Evolutionary conservation across 2,329 filamentous ascomycete genomes (phyloP), one percentile per base, ranked within the genome.

Genomic region (Sclerotinia borealis): DNA sequence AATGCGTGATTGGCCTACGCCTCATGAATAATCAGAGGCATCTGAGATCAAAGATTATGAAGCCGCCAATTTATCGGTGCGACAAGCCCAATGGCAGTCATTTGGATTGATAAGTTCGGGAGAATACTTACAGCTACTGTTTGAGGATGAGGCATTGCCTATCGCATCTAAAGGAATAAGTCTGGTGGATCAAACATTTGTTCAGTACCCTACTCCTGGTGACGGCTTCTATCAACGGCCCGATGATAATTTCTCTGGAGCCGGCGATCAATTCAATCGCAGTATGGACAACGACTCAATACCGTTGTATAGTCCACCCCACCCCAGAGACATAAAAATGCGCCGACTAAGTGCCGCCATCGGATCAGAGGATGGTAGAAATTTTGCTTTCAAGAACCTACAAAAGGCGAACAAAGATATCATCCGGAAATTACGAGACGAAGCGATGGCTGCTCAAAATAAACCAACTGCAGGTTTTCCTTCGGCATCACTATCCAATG

Each of bases 371-470:
- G 95, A 99, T 73, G 98, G 99, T 79, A 95, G 95, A 39, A 92
- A 86, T 67, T 98, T 99, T 76, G 86, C 91, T 43, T 99, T 96
- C 81, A 99, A 98, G 78, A 98, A 99, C 70, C 79, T 99, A n/a
- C 93, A 98, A 72, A 98, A 96, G 76, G 93, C 95, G 61, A 99
- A 99, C 77, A 98, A 98, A 75, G 95, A 98, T 72, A 92, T 98
- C 34, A 96, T 99, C 37, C 93, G 97, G 72, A 98, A 97, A 75
- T 81, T 99, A 63, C 88, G 93, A 10, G 92, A 93, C 29, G 92
- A 98, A 76, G 92, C 95, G 3, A 83, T 96, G 78, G 92, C 85
- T 4, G 77, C 80, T 2, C 84, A 87, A 68, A 83, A 75, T 72
- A 87, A 87, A 70, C 70, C 76, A 37, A 51, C 47, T 17, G 59